Conservation (phyloP, 2,329 filamentous ascomycete species). For the Fusarium miscanthi region DNA sequence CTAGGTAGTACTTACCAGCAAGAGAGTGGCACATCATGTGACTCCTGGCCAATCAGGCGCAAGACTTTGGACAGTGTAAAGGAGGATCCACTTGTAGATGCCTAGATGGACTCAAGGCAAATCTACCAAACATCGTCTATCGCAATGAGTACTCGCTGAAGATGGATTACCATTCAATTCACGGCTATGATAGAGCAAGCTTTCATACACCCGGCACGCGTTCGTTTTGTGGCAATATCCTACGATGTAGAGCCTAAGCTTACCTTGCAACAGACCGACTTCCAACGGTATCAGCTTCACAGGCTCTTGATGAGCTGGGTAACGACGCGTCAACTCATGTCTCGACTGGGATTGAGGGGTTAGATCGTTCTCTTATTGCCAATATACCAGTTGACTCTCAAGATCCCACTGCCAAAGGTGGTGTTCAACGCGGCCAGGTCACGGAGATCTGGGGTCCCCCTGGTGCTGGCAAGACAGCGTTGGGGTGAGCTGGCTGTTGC, state of each 20-base stretch:
- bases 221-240: slow-evolving; percentile 50
- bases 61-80: not conserved
- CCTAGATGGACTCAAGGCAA: slow-evolving; percentile 14
- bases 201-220: slow-evolving; percentile 67
- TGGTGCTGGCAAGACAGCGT: slow-evolving; percentile 84
- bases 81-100: slow-evolving; percentile 25
- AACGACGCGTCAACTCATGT: slow-evolving; percentile 62
- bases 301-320: slow-evolving; percentile 72
- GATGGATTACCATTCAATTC: slow-evolving; percentile 70
- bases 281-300: slow-evolving; percentile 79
- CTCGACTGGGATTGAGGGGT: slow-evolving; percentile 64
- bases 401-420: slow-evolving; percentile 54
- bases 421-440: slow-evolving; percentile 79
- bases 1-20: too few relatives aligned
- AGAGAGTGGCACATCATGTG: slow-evolving; percentile 29
- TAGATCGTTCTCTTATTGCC: slow-evolving; percentile 61
- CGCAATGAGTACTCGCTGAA: slow-evolving; percentile 41
- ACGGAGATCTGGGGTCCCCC: slow-evolving; percentile 91
- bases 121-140: slow-evolving; percentile 26
- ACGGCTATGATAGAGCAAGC: slow-evolving; percentile 70
- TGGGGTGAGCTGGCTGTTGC: slow-evolving; percentile 69
- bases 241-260: slow-evolving; percentile 18
- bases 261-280: slow-evolving; percentile 69
- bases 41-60: not conserved
- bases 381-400: slow-evolving; percentile 18